These are phyloP conservation scores for Yamadazyma spencermartinsiae DNA, from an alignment of 1,139 yeast species.

Conservation along the genomic window DNA sequence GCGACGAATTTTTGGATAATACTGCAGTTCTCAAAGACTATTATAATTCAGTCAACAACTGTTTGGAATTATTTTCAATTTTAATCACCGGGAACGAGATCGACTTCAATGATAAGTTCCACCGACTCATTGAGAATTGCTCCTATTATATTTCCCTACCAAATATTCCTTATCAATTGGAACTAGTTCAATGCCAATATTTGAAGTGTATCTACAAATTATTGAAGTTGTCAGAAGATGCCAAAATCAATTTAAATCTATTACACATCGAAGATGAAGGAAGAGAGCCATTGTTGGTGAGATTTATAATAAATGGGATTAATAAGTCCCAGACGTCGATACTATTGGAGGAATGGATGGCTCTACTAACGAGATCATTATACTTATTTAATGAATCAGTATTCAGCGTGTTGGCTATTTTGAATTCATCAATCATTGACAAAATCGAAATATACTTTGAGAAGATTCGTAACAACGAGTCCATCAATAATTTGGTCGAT, in stretches of 20 bases:
- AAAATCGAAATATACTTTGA: slow-evolving; percentile 43
- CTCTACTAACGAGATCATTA: slow-evolving; percentile 44
- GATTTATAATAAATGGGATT: slow-evolving; percentile 43
- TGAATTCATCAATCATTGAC: slow-evolving; percentile 51
- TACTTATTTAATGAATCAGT: slow-evolving; percentile 51
- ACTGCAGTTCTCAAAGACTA: slow-evolving; percentile 22
- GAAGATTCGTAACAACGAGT: slow-evolving; percentile 13
- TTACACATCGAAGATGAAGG: slow-evolving; percentile 33
- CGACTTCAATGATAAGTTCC: slow-evolving; percentile 44
- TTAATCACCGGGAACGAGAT: slow-evolving; percentile 58
- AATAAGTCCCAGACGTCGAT: slow-evolving; percentile 33
- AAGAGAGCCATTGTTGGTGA: slow-evolving; percentile 33
- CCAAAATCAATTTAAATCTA: slow-evolving; percentile 29
- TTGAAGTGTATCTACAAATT: slow-evolving; percentile 32
- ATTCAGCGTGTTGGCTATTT: slow-evolving; percentile 49
- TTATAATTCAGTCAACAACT: slow-evolving; percentile 27
- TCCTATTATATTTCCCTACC: slow-evolving; percentile 21
- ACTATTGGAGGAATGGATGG: slow-evolving; percentile 49
- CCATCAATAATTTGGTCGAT: slow-evolving; percentile 27
- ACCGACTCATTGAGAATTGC: slow-evolving; percentile 28
- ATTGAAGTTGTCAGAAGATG: slow-evolving; percentile 33
- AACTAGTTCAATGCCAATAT: slow-evolving; percentile 29
- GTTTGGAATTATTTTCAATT: slow-evolving; percentile 43
- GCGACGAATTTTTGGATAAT: slow-evolving; percentile 22
- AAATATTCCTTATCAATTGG: slow-evolving; percentile 23